phyloP scores from a whole-genome alignment of 2,329 filamentous ascomycete species.

The Cladosporium sp. region DNA sequence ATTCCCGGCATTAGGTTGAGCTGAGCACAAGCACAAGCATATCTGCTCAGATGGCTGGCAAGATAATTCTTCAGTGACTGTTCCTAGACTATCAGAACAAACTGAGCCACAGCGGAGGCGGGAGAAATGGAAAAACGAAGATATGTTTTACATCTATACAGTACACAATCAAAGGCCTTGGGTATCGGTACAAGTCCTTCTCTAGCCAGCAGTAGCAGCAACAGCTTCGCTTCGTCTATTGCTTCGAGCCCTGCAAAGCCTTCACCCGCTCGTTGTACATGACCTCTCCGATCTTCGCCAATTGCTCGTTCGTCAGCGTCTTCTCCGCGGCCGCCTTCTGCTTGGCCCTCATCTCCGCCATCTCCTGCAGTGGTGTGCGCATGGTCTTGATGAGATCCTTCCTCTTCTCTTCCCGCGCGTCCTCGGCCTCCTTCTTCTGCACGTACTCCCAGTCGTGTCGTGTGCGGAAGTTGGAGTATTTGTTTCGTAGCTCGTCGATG shows the following conservation, averaged over 20 bases:
- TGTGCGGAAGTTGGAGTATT: constrained; percentile 75
- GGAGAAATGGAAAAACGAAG: not conserved
- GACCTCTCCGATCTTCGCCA: constrained; percentile 39
- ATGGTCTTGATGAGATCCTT: constrained; percentile 37
- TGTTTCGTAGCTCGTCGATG: constrained; percentile 79
- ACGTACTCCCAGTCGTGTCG: constrained; percentile 73
- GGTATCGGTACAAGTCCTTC: constrained; percentile 5
- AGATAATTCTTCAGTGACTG: too few relatives aligned
- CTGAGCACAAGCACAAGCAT: too few relatives aligned
- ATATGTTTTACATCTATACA: constrained; percentile 11
- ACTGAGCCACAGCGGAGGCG: too few relatives aligned
- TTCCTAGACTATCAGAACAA: too few relatives aligned
- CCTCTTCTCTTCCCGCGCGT: constrained; percentile 43
- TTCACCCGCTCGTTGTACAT: constrained; percentile 26
- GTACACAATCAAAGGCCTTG: constrained; percentile 3
- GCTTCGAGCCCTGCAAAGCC: not conserved
- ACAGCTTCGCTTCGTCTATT: too few relatives aligned
- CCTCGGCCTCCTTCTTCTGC: constrained; percentile 57
- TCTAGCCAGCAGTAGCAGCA: not conserved
- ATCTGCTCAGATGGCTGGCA: too few relatives aligned
- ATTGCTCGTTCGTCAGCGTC: constrained; percentile 33
- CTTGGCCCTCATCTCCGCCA: constrained; percentile 35
- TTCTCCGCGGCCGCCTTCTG: constrained; percentile 35
- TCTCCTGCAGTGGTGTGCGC: constrained; percentile 45
- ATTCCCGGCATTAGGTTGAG: too few relatives aligned